A percentile compares a stretch with the other conserved stretches of the same genome.
phyloP scores from a whole-genome alignment of 2,329 filamentous ascomycete species.

The Colletotrichum sidae region DNA sequence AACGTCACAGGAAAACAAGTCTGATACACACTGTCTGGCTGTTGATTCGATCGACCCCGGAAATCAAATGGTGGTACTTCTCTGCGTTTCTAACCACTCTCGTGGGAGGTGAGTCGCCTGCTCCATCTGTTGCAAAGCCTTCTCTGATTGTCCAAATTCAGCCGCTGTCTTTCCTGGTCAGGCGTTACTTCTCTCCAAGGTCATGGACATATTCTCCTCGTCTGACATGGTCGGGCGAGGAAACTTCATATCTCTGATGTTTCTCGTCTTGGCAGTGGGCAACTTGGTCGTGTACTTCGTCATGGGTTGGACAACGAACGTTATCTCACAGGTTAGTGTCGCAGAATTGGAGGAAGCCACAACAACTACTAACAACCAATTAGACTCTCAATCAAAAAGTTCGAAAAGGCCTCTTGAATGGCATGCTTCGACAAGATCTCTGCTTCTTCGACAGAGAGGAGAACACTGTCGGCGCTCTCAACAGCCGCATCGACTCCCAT shows the following conservation, averaged over 20 bases:
- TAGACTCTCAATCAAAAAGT: conserved; percentile 39
- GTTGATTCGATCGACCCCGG: conserved; percentile 25
- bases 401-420: conserved; percentile 43
- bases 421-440: conserved; percentile 54
- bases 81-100: conserved; percentile 7
- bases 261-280: conserved; percentile 43
- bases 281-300: conserved; percentile 40
- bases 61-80: conserved; percentile 33
- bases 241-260: conserved; percentile 49
- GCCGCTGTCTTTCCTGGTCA: conserved; percentile 51
- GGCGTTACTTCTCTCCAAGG: conserved; percentile 53
- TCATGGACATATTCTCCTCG: conserved; percentile 54
- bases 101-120: conserved; percentile 5
- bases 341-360: neutral
- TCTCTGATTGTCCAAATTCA: neutral
- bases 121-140: too few species aligned
- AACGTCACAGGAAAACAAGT: conserved; percentile 12
- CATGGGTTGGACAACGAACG: conserved; percentile 40
- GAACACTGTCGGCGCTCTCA: conserved; percentile 49
- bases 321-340: conserved; percentile 32
- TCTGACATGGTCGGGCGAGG: conserved; percentile 22
- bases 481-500: conserved; percentile 45
- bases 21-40: conserved; percentile 33
- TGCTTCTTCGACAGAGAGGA: conserved; percentile 50
- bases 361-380: neutral